Percentiles rank a stretch among this genome's conserved stretches.
Evolutionary conservation across 192 early-diverging fungal species (phyloP).

Genomic region (Coemansia aciculifera): DNA sequence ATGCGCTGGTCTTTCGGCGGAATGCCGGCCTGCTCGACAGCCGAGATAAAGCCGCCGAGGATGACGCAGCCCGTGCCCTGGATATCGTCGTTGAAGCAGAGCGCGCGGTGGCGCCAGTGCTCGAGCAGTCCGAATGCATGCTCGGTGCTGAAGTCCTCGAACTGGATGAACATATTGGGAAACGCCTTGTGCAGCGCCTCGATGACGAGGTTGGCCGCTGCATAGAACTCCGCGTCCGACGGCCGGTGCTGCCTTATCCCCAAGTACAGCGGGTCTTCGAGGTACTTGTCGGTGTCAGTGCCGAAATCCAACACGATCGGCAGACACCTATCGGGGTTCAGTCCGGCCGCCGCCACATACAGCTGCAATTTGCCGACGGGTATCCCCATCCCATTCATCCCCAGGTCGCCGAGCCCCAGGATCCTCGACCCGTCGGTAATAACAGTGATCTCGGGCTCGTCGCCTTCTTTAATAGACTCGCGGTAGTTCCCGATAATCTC

Average conservation of each 20-base stretch:
- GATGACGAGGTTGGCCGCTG: conserved; percentile 76
- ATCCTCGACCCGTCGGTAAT: conserved; percentile 91
- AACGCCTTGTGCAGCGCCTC: conserved; percentile 66
- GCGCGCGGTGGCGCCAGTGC: conserved; percentile 71
- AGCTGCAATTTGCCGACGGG: conserved; percentile 89
- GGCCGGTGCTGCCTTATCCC: conserved; percentile 66
- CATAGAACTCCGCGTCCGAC: conserved; percentile 67
- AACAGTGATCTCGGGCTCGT: conserved; percentile 80
- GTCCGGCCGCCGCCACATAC: conserved; percentile 80
- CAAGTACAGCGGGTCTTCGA: conserved; percentile 83
- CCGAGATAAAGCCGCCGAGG: conserved; percentile 89
- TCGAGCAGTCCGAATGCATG: conserved; percentile 86
- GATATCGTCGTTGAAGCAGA: conserved; percentile 89
- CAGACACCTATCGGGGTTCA: conserved; percentile 82
- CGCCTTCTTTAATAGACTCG: conserved; percentile 57
- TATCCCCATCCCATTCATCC: conserved; percentile 91
- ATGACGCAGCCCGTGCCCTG: conserved; percentile 82
- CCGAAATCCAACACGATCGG: conserved; percentile 89
- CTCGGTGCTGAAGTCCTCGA: conserved; percentile 94
- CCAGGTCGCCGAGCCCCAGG: conserved; percentile 90
- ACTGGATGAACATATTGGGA: conserved; percentile 87
- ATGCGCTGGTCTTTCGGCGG: conserved; percentile 76
- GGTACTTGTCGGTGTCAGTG: conserved; percentile 74
- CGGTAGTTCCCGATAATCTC: conserved; percentile 74
- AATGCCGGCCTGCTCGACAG: conserved; percentile 67